Evolutionary conservation across 1,284 basidiomycete species (phyloP), one percentile per base, ranked within the genome.

Genomic region (Pyrrhoderma noxium): DNA sequence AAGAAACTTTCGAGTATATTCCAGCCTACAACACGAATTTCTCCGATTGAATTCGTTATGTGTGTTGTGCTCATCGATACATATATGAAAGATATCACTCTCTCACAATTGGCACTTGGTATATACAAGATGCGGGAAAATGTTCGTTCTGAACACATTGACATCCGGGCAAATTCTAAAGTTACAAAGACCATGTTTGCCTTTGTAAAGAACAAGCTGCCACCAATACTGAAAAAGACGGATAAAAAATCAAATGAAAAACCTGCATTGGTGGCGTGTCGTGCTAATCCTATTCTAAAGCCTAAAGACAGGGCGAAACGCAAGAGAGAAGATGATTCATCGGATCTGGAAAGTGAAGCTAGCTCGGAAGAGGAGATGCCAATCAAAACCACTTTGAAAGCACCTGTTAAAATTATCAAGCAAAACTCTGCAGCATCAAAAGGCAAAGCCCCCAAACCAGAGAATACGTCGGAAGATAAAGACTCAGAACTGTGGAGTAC

Each of bases 11-110:
- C 72, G 37, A 49, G 58, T 18, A 74, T 66, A 0, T 82, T 86
- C 58, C 67, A 58, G 21, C 66, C 70, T 19, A 73, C 84, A 18
- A 64, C 68, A 47, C 71, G 74, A 51, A 73, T 87, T 25, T 79
- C 85, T 0, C 85, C 85, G 1, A 76, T 80, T 8, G 85, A 88
- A 62, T 87, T 88, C 61, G 75, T 85, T 22, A 88, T 83, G 65
- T 78, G 84, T 35, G 84, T 16, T 27, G 31, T 49, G 27, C 21
- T 38, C 27, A 37, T 40, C 0, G 40, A 23, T 44, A 85, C 82
- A 80, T 47, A 75, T 2, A 67, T 83, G 51, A 70, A 71, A 13
- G 66, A 70, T 1, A 45, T 58, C 7, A 46, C 63, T 3, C 58
- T 67, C 22, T 63, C 71, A 18, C 71, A 76, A 2, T 73, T 72